These are phyloP conservation scores for Chaetoceros muelleri DNA, from an alignment of 108 stramenopile species.

Conservation along the genomic window DNA sequence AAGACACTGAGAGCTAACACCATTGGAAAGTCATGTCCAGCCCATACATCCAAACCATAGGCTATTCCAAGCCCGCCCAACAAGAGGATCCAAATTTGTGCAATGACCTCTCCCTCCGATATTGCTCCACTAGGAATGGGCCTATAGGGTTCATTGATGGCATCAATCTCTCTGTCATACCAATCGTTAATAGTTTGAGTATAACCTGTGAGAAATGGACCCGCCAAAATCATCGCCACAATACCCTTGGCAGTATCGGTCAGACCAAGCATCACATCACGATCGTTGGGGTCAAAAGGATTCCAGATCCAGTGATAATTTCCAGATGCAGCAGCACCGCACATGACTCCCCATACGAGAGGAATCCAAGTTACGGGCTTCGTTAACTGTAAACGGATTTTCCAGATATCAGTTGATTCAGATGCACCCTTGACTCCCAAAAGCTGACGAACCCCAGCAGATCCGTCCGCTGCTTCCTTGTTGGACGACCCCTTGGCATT, in stretches of 20 bases:
- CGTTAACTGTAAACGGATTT: constrained; percentile 45
- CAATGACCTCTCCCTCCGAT: constrained; percentile 56
- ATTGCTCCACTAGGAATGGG: constrained; percentile 68
- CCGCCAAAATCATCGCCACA: constrained; percentile 56
- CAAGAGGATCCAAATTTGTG: constrained; percentile 62
- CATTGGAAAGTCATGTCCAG: constrained; percentile 57
- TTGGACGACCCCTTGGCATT: constrained; percentile 22
- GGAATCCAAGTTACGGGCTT: constrained; percentile 68
- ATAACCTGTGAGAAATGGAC: constrained; percentile 74
- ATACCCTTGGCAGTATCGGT: constrained; percentile 47
- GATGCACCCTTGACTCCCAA: constrained; percentile 43
- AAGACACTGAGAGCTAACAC: constrained; percentile 51
- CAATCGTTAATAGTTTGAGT: constrained; percentile 80
- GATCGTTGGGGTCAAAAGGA: constrained; percentile 44
- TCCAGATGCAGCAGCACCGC: constrained; percentile 50
- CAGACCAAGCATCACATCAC: constrained; percentile 31
- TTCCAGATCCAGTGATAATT: constrained; percentile 82
- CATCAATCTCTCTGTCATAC: constrained; percentile 80
- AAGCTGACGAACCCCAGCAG: constrained; percentile 35
- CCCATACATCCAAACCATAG: constrained; percentile 59
- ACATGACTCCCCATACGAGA: constrained; percentile 69
- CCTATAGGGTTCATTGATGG: constrained; percentile 78
- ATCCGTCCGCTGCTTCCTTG: constrained; percentile 57
- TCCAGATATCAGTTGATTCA: constrained; percentile 43
- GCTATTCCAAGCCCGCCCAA: constrained; percentile 58